Conservation (phyloP, 352 stramenopile species). For the Phytopythium cucurbitacearum region DNA sequence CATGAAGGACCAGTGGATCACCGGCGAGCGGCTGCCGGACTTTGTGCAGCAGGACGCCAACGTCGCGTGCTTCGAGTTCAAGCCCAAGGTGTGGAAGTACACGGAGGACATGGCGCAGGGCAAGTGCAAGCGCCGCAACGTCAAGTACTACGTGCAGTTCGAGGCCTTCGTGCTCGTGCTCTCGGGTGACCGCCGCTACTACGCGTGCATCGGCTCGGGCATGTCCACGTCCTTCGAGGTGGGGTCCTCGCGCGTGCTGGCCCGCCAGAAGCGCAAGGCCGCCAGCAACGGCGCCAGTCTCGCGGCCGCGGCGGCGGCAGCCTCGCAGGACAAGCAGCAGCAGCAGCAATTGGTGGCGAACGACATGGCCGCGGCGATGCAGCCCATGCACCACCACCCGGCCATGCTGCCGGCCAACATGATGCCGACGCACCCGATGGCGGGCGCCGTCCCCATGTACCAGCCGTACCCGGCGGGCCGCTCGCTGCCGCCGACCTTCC, state of each 20-base stretch:
- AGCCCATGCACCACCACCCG: constrained; percentile 18
- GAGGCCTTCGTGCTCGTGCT: constrained; percentile 80
- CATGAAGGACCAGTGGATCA: constrained; percentile 88
- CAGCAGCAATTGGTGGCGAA: neutral
- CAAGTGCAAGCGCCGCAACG: constrained; percentile 86
- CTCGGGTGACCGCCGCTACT: constrained; percentile 71
- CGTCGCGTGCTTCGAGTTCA: constrained; percentile 82
- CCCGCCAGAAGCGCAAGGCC: constrained; percentile 81
- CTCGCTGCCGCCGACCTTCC: constrained; percentile 43
- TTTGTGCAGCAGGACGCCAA: constrained; percentile 77
- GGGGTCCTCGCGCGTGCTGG: constrained; percentile 75
- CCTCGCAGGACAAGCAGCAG: constrained; percentile 1
- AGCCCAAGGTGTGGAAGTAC: constrained; percentile 90
- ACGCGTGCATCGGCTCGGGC: constrained; percentile 80
- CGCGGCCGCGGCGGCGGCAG: constrained; percentile 13
- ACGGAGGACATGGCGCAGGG: constrained; percentile 84
- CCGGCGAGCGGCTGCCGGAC: constrained; percentile 71
- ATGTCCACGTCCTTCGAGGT: constrained; percentile 87
- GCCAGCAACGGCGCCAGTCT: constrained; percentile 28
- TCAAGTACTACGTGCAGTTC: constrained; percentile 89
- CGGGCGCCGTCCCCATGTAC: constrained; percentile 11
- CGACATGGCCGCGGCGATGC: constrained; percentile 12
- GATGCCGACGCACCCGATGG: constrained; percentile 27
- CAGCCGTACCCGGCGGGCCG: constrained; percentile 14
- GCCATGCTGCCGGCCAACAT: constrained; percentile 17